Evolutionary conservation across 2,329 filamentous ascomycete species (phyloP).

Genomic region (Aspergillus quadricinctus): DNA sequence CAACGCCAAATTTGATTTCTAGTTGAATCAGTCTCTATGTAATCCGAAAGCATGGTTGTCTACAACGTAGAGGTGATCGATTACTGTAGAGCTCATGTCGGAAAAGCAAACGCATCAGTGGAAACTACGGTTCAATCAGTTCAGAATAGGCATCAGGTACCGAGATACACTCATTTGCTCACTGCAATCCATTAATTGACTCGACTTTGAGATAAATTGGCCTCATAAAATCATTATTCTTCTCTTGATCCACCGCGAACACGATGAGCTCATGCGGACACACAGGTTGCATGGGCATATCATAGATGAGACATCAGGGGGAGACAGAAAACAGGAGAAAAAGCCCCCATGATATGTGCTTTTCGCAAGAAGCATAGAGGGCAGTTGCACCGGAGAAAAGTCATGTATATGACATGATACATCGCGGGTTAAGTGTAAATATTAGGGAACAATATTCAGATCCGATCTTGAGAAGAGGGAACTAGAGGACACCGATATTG

Average conservation of each 20-base stretch:
- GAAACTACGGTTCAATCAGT: not conserved
- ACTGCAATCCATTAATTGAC: slow-evolving; percentile 10
- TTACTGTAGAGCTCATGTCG: not conserved
- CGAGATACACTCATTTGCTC: slow-evolving; percentile 8
- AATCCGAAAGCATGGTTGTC: not conserved
- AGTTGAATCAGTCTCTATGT: not conserved
- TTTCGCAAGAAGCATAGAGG: slow-evolving; percentile 5
- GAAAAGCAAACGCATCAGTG: not conserved
- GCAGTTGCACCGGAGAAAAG: slow-evolving; percentile 7
- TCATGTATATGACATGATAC: slow-evolving; percentile 12
- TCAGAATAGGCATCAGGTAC: not conserved
- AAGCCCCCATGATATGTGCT: slow-evolving; percentile 11
- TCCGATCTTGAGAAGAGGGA: slow-evolving; percentile 1
- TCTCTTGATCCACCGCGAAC: not conserved
- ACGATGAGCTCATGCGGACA: slow-evolving; percentile 4
- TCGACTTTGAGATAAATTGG: slow-evolving; percentile 9
- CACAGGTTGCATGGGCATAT: slow-evolving; percentile 12
- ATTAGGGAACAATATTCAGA: slow-evolving; percentile 2
- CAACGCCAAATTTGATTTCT: not conserved
- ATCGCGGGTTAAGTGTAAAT: slow-evolving; percentile 7
- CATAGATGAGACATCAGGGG: slow-evolving; percentile 9
- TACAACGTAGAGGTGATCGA: not conserved
- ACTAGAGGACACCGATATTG: slow-evolving; percentile 1
- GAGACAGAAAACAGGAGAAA: slow-evolving; percentile 7
- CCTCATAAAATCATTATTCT: slow-evolving; percentile 8